Evolutionary conservation across 169 alveolate genomes (phyloP).

Genomic region (Eimeria mitis): DNA sequence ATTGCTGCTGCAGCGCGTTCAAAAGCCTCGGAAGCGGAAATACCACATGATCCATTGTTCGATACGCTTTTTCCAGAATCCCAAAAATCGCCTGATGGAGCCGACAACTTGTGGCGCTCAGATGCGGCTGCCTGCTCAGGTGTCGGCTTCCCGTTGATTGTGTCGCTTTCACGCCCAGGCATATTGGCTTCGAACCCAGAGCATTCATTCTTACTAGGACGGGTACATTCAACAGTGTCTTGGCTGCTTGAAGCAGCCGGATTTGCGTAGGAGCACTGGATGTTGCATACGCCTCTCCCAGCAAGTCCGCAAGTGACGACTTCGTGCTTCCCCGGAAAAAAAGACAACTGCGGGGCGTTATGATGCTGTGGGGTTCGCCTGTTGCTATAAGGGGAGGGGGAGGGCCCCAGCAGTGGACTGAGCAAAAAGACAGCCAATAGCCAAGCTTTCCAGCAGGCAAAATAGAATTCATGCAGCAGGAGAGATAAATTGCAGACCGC

Average conservation of each 20-base stretch:
- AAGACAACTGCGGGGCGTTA: neutral
- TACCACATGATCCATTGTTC: neutral
- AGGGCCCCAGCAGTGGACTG: constrained; percentile 21
- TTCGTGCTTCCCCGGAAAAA: neutral
- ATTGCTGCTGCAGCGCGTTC: neutral
- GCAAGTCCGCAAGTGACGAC: neutral
- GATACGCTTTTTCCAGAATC: neutral
- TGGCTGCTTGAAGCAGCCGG: neutral
- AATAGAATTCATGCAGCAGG: neutral
- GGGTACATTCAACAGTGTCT: neutral
- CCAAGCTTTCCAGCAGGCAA: neutral
- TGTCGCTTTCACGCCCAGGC: neutral
- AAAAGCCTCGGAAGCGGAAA: neutral
- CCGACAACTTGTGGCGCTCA: neutral
- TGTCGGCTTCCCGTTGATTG: neutral
- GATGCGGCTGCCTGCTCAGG: neutral
- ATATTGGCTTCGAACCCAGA: neutral
- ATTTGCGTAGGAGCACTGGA: neutral
- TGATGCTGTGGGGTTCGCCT: neutral
- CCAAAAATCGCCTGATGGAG: constrained; percentile 27
- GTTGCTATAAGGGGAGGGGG: constrained; percentile 10
- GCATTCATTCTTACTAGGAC: neutral
- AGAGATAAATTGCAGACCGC: neutral
- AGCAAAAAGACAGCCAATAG: neutral
- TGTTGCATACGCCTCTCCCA: neutral